Percentiles rank a stretch among this genome's conserved stretches.
phyloP scores from a whole-genome alignment of 1,284 basidiomycete genomes.

The Neotropicomus parvogracilis region DNA sequence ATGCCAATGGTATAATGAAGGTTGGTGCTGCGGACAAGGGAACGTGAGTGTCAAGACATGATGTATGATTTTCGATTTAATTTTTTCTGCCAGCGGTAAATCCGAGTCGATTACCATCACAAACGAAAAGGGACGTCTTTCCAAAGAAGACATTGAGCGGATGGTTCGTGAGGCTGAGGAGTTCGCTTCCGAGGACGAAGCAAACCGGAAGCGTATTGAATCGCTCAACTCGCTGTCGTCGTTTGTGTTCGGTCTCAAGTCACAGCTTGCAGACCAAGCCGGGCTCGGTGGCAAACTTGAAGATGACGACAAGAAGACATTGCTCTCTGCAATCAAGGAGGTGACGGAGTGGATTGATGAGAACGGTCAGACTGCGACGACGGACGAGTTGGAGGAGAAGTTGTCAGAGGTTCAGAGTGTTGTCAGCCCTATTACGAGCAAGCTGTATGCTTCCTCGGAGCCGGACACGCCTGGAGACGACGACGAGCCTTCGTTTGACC shows the following conservation, averaged over 20 bases:
- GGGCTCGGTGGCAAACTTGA: conserved; percentile 89
- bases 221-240: conserved; percentile 76
- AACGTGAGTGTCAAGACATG: conserved; percentile 52
- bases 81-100: conserved; percentile 59
- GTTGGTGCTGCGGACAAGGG: conserved; percentile 88
- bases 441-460: conserved; percentile 62
- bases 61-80: conserved; percentile 5
- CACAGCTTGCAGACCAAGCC: conserved; percentile 81
- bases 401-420: conserved; percentile 70
- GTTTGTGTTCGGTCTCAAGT: conserved; percentile 82
- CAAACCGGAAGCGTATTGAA: conserved; percentile 85
- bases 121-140: conserved; percentile 83
- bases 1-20: conserved; percentile 90
- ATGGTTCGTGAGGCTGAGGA: conserved; percentile 94
- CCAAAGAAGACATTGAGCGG: conserved; percentile 84
- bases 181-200: conserved; percentile 83
- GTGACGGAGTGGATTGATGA: conserved; percentile 87
- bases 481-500: conserved; percentile 54
- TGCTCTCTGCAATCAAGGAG: conserved; percentile 83
- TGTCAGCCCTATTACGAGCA: conserved; percentile 75
- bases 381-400: conserved; percentile 92
- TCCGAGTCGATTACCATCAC: conserved; percentile 86
- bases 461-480: conserved; percentile 44
- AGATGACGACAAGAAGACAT: conserved; percentile 86
- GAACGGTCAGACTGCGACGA: conserved; percentile 70